Percentiles rank a stretch among this genome's conserved stretches.
phyloP scores from a whole-genome alignment of 371 early-diverging fungal genomes.

The Mucor irregularis region DNA sequence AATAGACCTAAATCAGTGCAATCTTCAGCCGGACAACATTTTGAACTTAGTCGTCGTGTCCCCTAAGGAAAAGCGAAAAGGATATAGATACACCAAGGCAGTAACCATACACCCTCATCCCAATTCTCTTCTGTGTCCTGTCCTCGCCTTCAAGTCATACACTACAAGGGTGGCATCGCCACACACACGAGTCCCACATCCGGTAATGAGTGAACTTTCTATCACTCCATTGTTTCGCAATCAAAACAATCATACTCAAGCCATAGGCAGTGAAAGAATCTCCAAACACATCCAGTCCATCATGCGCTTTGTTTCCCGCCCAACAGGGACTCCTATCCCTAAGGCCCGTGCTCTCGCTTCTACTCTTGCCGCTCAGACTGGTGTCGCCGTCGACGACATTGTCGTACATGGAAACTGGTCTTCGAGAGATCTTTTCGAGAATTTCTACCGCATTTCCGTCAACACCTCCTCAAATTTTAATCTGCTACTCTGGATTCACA shows the following conservation, averaged over 20 bases:
- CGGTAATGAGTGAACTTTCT: conserved; percentile 2
- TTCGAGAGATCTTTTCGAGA: conserved; percentile 1
- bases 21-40: background rate
- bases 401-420: conserved; percentile 25
- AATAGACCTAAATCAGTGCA: conserved; percentile 8
- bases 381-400: conserved; percentile 22
- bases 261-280: background rate
- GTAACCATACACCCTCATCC: conserved; percentile 8
- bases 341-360: conserved; percentile 26
- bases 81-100: background rate
- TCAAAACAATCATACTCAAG: background rate
- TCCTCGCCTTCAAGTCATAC: conserved; percentile 5
- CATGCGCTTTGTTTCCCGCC: background rate
- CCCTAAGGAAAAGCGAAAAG: conserved; percentile 20
- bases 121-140: conserved; percentile 16
- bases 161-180: background rate
- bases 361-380: conserved; percentile 11
- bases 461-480: conserved; percentile 20
- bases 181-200: conserved; percentile 3
- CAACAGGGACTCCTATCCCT: conserved; percentile 3
- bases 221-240: conserved; percentile 16
- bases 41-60: background rate
- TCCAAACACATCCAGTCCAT: conserved; percentile 1
- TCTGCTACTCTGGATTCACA: conserved; percentile 10
- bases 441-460: too few species aligned